Percentiles rank a stretch among this genome's conserved stretches.
Evolutionary conservation across 371 early-diverging fungal species (phyloP).

Genomic region (Syncephalis plumigaleata): DNA sequence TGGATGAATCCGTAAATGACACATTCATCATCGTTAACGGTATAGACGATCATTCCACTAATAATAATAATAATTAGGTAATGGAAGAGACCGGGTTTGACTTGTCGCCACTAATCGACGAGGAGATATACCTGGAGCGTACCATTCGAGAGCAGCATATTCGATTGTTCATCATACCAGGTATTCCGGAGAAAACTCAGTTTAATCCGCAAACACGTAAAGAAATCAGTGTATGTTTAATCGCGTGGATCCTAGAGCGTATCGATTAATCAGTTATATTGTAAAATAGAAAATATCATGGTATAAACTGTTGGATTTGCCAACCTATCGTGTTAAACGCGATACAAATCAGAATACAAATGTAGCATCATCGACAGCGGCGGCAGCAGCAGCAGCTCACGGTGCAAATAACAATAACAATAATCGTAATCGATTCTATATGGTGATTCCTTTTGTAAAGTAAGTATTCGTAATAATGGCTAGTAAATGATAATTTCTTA

Average conservation of each 20-base stretch:
- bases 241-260: background rate
- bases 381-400: slow-evolving; percentile 10
- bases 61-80: slow-evolving; percentile 25
- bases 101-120: slow-evolving; percentile 48
- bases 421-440: slow-evolving; percentile 25
- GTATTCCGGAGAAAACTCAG: slow-evolving; percentile 67
- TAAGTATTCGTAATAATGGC: slow-evolving; percentile 12
- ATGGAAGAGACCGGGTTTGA: slow-evolving; percentile 97
- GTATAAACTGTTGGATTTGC: slow-evolving; percentile 17
- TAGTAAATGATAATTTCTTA: no score
- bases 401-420: no score
- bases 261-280: background rate
- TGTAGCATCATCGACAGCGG: slow-evolving; percentile 13
- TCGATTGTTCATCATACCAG: slow-evolving; percentile 79
- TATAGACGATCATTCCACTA: no score
- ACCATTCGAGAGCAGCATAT: slow-evolving; percentile 77
- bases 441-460: slow-evolving; percentile 49
- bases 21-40: no score
- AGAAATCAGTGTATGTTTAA: slow-evolving; percentile 70
- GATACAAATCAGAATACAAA: slow-evolving; percentile 12
- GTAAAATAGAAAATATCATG: slow-evolving; percentile 19
- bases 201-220: slow-evolving; percentile 88
- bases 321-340: slow-evolving; percentile 15
- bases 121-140: slow-evolving; percentile 60
- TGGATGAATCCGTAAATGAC: background rate